These are phyloP conservation scores for Nicotiana obtusifolia DNA, from an alignment of 257 asterid species.

Conservation along the genomic window DNA sequence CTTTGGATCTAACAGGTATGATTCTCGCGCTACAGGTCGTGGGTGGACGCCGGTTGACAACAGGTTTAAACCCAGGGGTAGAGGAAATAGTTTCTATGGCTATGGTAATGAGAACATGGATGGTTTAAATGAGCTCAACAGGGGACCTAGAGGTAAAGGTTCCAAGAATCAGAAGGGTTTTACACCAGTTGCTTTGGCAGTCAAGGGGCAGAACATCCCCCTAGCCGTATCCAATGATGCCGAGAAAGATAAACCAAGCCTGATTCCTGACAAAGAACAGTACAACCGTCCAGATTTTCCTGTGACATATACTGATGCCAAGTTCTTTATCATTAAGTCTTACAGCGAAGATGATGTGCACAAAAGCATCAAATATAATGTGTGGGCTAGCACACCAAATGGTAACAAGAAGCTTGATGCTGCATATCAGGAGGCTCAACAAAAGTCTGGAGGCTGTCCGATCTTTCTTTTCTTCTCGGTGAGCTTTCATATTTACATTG, in stretches of 20 bases:
- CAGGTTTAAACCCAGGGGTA: constrained; percentile 55
- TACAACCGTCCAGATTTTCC: constrained; percentile 50
- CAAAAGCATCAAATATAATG: constrained; percentile 63
- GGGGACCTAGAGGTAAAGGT: constrained; percentile 62
- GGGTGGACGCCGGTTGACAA: constrained; percentile 46
- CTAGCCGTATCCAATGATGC: constrained; percentile 25
- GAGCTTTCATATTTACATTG: constrained; percentile 13
- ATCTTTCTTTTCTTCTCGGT: constrained; percentile 66
- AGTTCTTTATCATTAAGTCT: constrained; percentile 42
- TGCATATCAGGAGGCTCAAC: constrained; percentile 52
- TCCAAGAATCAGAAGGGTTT: constrained; percentile 41
- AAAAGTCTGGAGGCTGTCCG: constrained; percentile 43
- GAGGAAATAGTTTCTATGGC: constrained; percentile 40
- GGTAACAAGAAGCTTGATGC: constrained; percentile 70
- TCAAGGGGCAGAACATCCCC: constrained; percentile 50
- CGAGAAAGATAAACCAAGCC: constrained; percentile 31
- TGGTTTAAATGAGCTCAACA: constrained; percentile 60
- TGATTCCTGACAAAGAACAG: constrained; percentile 41
- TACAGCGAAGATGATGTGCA: constrained; percentile 56
- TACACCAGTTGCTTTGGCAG: constrained; percentile 38
- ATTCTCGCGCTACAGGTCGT: constrained; percentile 37
- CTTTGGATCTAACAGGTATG: constrained; percentile 41
- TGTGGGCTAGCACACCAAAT: constrained; percentile 81
- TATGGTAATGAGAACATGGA: constrained; percentile 48
- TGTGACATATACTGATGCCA: constrained; percentile 44